Base-by-base conservation (phyloP, 2,329 filamentous ascomycete genomes). In the Penicillium griseofulvum region DNA sequence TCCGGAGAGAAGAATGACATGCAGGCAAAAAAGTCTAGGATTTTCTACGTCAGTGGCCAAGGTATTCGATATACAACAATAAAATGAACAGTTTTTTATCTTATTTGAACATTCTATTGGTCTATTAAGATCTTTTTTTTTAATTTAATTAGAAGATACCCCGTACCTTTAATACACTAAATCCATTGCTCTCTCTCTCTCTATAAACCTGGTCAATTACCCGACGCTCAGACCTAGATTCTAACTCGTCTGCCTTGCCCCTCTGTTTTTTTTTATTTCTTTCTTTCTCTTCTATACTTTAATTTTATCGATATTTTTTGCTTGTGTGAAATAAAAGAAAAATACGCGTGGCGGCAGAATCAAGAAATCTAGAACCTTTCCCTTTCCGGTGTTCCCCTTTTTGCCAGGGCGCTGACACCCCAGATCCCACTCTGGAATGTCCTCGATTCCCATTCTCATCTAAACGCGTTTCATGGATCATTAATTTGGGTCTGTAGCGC, bases 331-430 rank as follows among this genome's bases (percentile, higher is more conserved):
- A 22, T 14, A 36, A 2, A 34, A 33, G 16, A 17, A 50, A 33
- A 22, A 39, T 22, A 28, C 24, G 29, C 17, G 29, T 34, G 44
- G 44, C 17, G 51, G 51, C 45, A 49, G 51, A 51, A 46, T 33
- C 26, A 49, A 41, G 37, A 45, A 52, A 41, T 52, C 41, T 55
- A 55, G 41, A 52, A 51, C 49, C 6, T 42, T 51, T 53, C 56
- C 56, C 49, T 52, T 56, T 59, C 60, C 62, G 62, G 60, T 59
- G 53, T 65, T 63, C 60, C 63, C 63, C 63, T 60, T 65, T 65
- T 65, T 60, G 38, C 44, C 43, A 52, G 52, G 57, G 61, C 60
- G 61, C 60, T 64, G 62, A 62, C 62, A 14, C 57, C 62, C 62
- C 49, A 62, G 47, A 54, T 62, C 61, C 58, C 58, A 64, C 61